Evolutionary conservation across 306 rosid genomes (phyloP).

Genomic region (Dicorynia guianensis): DNA sequence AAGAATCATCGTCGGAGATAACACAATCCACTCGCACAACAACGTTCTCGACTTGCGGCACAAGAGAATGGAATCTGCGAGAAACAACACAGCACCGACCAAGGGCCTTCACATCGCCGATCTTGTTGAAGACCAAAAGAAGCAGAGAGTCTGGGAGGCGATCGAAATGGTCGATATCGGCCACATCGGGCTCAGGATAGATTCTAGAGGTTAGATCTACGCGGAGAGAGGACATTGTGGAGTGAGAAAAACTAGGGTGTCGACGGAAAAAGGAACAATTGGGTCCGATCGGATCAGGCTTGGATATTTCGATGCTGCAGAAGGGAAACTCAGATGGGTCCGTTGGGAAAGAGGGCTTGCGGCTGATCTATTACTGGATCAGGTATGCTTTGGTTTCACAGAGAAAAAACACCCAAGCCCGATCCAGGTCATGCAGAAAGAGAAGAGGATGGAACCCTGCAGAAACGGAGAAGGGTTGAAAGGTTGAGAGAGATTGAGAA

Average conservation of each 20-base stretch:
- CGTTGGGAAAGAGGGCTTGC: neutral
- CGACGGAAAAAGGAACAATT: constrained; percentile 4
- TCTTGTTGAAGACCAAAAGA: constrained; percentile 86
- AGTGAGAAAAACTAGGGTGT: neutral
- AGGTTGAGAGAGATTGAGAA: neutral
- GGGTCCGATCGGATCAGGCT: constrained; percentile 21
- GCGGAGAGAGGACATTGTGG: constrained; percentile 53
- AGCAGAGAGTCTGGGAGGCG: constrained; percentile 83
- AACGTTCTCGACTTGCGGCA: constrained; percentile 92
- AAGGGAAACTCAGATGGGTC: no score
- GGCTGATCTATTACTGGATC: constrained; percentile 29
- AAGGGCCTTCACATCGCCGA: constrained; percentile 92
- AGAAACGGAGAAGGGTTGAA: neutral
- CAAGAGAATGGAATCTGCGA: constrained; percentile 79
- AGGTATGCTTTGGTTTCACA: neutral
- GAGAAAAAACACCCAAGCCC: neutral
- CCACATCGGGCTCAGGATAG: constrained; percentile 54
- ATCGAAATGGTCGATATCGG: constrained; percentile 72
- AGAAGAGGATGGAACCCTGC: neutral
- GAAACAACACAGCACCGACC: constrained; percentile 97
- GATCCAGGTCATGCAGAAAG: neutral
- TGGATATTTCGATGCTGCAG: neutral
- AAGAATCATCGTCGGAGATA: constrained; percentile 87
- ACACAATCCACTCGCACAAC: constrained; percentile 97
- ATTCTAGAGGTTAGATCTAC: constrained; percentile 64